A percentile compares a stretch with the other conserved stretches of the same genome.
Conservation (phyloP, 2,329 filamentous ascomycete genomes). For the Alternaria infectoria region DNA sequence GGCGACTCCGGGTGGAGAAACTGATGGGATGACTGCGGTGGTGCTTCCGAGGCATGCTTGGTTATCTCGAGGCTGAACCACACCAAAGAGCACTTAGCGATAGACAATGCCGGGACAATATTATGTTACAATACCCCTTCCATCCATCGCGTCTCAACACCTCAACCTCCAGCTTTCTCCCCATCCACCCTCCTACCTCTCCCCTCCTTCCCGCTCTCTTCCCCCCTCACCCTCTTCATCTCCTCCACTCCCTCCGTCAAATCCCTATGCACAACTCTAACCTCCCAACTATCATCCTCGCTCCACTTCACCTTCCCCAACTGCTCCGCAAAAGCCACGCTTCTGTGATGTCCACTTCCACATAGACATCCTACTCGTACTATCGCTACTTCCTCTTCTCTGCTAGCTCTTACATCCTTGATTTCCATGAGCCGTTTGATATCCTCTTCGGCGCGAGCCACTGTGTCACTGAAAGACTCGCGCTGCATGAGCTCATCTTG, state of each 20-base stretch:
- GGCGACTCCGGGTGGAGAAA: neutral
- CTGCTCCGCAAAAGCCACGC: conserved; percentile 14
- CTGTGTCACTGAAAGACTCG: neutral
- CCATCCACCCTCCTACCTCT: neutral
- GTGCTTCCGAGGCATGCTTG: neutral
- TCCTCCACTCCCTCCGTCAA: conserved; percentile 2
- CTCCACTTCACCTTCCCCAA: conserved; percentile 9
- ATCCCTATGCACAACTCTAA: conserved; percentile 8
- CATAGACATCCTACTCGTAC: conserved; percentile 11
- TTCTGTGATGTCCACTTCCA: conserved; percentile 14
- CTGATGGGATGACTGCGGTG: neutral
- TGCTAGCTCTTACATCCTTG: conserved; percentile 1
- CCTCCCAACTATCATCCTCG: conserved; percentile 6
- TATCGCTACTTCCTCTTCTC: neutral
- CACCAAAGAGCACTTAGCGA: fast-evolving
- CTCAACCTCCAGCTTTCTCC: neutral
- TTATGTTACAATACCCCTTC: neutral
- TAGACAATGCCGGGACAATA: neutral
- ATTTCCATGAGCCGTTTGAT: conserved; percentile 10
- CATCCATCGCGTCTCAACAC: neutral
- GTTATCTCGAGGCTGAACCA: neutral
- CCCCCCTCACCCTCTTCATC: neutral
- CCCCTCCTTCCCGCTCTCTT: neutral
- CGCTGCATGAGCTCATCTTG: conserved; percentile 15
- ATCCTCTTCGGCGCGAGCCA: neutral